Evolutionary conservation across 176 grass and related monocot species (phyloP).

Genomic region (Hsuehochloa calcarea): DNA sequence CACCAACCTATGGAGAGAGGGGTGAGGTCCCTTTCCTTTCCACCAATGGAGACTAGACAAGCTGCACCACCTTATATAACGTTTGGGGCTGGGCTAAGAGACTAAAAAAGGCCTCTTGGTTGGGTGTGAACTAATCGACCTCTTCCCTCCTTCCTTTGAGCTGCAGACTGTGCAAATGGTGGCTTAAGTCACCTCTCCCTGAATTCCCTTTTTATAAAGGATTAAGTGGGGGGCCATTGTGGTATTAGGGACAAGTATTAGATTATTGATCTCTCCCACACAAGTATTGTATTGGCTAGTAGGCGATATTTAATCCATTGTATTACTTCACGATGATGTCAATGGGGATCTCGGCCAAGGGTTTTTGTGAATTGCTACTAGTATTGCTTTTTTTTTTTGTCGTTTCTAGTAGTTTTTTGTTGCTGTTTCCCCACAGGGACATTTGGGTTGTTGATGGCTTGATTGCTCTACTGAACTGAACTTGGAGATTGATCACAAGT

Average conservation of each 20-base stretch:
- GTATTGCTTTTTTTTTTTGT: conserved; percentile 1
- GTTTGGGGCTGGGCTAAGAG: conserved; percentile 3
- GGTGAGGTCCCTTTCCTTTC: conserved; percentile 45
- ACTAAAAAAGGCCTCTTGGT: conserved; percentile 44
- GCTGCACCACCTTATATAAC: conserved; percentile 46
- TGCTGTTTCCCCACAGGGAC: neutral
- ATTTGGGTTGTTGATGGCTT: neutral
- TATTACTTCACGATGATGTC: conserved; percentile 35
- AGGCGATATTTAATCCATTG: conserved; percentile 12
- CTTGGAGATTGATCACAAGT: neutral
- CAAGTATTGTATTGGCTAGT: conserved; percentile 12
- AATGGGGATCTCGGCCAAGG: neutral
- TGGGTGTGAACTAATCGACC: conserved; percentile 44
- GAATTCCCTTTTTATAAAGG: conserved; percentile 26
- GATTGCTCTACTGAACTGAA: neutral
- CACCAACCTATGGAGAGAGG: conserved; percentile 49
- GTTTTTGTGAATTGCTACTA: conserved; percentile 4
- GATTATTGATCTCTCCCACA: conserved; percentile 22
- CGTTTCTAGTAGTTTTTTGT: neutral
- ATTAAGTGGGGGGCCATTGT: neutral
- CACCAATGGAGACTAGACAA: conserved; percentile 33
- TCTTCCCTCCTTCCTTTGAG: neutral
- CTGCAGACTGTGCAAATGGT: conserved; percentile 55
- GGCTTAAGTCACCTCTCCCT: conserved; percentile 30
- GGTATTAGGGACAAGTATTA: neutral